phyloP scores from a whole-genome alignment of 768 basidiomycete genomes.

The Cystofilobasidium ferigula region DNA sequence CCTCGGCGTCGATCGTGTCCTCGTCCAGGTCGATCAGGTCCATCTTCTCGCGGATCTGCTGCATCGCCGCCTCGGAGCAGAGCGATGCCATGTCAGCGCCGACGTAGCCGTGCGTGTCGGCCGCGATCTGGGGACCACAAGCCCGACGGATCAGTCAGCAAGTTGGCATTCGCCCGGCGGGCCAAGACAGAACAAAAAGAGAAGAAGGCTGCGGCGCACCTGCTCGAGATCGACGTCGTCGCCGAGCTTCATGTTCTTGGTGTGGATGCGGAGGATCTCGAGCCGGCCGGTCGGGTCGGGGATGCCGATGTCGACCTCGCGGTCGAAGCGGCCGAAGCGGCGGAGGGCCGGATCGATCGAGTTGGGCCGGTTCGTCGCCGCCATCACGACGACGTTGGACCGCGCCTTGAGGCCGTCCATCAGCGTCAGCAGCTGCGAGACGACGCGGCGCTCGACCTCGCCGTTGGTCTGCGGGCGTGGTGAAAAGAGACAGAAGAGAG shows the following conservation, averaged over 20 bases:
- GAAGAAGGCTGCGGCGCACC: conserved; percentile 40
- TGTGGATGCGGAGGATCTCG: conserved; percentile 97
- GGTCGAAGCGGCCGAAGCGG: conserved; percentile 98
- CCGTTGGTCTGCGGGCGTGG: conserved; percentile 99
- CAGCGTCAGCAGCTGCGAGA: conserved; percentile 92
- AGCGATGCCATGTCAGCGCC: conserved; percentile 95
- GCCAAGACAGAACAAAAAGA: conserved; percentile 21
- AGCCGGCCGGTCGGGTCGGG: conserved; percentile 98
- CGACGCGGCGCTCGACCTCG: conserved; percentile 98
- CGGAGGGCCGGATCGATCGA: conserved; percentile 98
- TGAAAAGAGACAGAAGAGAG: conserved; percentile 17
- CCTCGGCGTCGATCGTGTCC: conserved; percentile 98
- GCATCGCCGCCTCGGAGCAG: conserved; percentile 99
- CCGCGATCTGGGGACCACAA: conserved; percentile 77
- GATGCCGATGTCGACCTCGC: conserved; percentile 98
- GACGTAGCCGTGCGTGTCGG: conserved; percentile 98
- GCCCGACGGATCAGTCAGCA: neutral
- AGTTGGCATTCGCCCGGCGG: too few species aligned
- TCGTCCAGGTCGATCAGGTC: conserved; percentile 47
- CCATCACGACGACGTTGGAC: conserved; percentile 99
- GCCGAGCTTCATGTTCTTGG: conserved; percentile 97
- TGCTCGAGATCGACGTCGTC: conserved; percentile 98
- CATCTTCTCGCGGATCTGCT: conserved; percentile 99
- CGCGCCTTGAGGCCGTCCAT: conserved; percentile 99
- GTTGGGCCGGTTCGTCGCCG: conserved; percentile 96